Base-by-base conservation (phyloP, 2,329 filamentous ascomycete genomes). In the Beauveria rudraprayagi region DNA sequence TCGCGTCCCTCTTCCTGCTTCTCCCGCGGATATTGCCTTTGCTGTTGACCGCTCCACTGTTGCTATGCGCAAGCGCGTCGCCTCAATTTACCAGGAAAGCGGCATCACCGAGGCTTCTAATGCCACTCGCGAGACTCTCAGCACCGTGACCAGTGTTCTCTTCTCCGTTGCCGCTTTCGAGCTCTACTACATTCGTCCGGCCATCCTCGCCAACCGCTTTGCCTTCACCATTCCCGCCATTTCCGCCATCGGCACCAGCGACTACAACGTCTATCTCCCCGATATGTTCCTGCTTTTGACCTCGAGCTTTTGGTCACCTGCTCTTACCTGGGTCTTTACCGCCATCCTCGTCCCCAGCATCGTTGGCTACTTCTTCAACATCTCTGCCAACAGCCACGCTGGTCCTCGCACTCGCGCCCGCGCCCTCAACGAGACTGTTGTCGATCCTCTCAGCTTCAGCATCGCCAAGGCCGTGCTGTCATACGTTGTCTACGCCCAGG, bases 391-490 rank as follows among this genome's bases (percentile, higher is more conserved):
- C 68, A 77, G 72, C 68, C 73, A 72, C 70, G 66, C 69, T 64
- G 68, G 71, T 26, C 72, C 74, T 64, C 65, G 70, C 65, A 67
- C 71, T 48, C 76, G 78, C 65, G 79, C 77, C 66, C 80, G 78
- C 70, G 70, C 70, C 56, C 71, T 71, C 46, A 66, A 72, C 58
- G 68, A 72, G 51, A 62, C 64, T 24, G 77, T 80, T 6, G 85
- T 93, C 65, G 94, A 99, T 72, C 92, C 92, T 4, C 77, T 97
- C 70, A 89, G 88, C 24, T 99, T 95, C 77, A 96, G 92, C 77
- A 86, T 97, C 61, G 85, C 85, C 67, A 96, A 96, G 78, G 92
- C 89, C 0, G 72, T 97, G 60, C 75, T 92, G 62, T 86, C 90
- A 8, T 96, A 89, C 73, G 81, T 93, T 40, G 86, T 96, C 19